Conservation (phyloP, 106 monocot species). For the Acanthochlamys bracteata region DNA sequence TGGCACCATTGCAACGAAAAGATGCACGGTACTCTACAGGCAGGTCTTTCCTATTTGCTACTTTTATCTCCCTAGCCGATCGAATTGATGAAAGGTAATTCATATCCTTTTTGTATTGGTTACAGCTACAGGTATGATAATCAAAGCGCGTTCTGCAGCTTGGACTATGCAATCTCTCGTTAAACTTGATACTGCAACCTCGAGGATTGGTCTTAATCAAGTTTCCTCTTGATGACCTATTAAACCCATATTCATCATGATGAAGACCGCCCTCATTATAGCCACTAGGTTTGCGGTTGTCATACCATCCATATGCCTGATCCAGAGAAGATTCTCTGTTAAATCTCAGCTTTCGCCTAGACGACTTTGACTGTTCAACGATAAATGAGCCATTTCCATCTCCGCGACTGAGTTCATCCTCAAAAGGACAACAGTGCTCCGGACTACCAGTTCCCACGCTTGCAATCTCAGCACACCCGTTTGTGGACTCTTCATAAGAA, state of each 20-base stretch:
- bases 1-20: conserved; percentile 13
- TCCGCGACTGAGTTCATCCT: conserved; percentile 20
- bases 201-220: conserved; percentile 22
- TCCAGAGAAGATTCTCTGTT: conserved; percentile 30
- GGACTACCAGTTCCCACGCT: conserved; percentile 13
- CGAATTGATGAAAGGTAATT: conserved; percentile 10
- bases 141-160: conserved; percentile 32
- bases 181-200: conserved; percentile 25
- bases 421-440: conserved; percentile 17
- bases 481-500: conserved; percentile 21
- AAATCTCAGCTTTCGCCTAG: conserved; percentile 43
- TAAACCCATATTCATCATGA: conserved; percentile 28
- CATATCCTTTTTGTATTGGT: conserved; percentile 20
- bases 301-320: conserved; percentile 30
- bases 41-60: conserved; percentile 13
- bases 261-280: not conserved
- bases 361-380: conserved; percentile 62
- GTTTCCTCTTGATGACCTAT: conserved; percentile 35
- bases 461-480: not conserved
- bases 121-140: conserved; percentile 34
- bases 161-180: conserved; percentile 29
- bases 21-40: conserved; percentile 14
- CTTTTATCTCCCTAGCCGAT: conserved; percentile 29
- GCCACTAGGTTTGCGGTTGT: conserved; percentile 6
- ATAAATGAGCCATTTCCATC: conserved; percentile 33